Evolutionary conservation across 2,329 filamentous ascomycete genomes (phyloP).

Genomic region (Fusarium haematococcum): DNA sequence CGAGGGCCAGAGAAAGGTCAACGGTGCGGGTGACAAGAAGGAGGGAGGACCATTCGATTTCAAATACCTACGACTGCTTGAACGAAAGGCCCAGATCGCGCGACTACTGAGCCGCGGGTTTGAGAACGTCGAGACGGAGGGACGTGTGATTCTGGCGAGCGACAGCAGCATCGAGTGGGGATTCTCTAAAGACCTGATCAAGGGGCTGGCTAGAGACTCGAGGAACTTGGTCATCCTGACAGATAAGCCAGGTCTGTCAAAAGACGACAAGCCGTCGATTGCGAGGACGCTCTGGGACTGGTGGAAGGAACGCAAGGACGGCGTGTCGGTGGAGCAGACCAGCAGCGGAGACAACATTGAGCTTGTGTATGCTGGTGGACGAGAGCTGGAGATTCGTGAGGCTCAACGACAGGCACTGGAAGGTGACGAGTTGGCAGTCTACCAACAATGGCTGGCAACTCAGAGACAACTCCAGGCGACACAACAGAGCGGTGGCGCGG

Average conservation of each 20-base stretch:
- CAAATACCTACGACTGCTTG: slow-evolving; percentile 83
- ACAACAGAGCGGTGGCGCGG: slow-evolving; percentile 75
- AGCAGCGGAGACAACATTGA: slow-evolving; percentile 70
- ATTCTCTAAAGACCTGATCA: slow-evolving; percentile 85
- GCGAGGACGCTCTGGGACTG: slow-evolving; percentile 83
- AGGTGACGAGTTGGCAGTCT: slow-evolving; percentile 80
- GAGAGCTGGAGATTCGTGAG: slow-evolving; percentile 70
- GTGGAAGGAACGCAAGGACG: slow-evolving; percentile 77
- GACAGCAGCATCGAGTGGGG: slow-evolving; percentile 95
- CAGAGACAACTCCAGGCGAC: slow-evolving; percentile 89
- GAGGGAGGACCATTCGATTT: slow-evolving; percentile 87
- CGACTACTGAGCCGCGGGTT: slow-evolving; percentile 67
- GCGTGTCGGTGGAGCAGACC: slow-evolving; percentile 68
- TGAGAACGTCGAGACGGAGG: slow-evolving; percentile 58
- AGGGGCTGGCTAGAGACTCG: slow-evolving; percentile 77
- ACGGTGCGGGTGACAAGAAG: slow-evolving; percentile 62
- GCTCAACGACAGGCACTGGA: slow-evolving; percentile 74
- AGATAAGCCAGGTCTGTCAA: slow-evolving; percentile 69
- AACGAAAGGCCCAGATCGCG: slow-evolving; percentile 83
- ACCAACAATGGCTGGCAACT: slow-evolving; percentile 92
- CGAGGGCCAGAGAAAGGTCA: slow-evolving; percentile 61
- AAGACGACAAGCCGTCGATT: slow-evolving; percentile 64
- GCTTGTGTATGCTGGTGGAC: slow-evolving; percentile 73
- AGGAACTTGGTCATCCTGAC: slow-evolving; percentile 90
- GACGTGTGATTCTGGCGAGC: slow-evolving; percentile 88